phyloP scores from a whole-genome alignment of 1,284 basidiomycete genomes.

The Singerocomus rubriflavus region DNA sequence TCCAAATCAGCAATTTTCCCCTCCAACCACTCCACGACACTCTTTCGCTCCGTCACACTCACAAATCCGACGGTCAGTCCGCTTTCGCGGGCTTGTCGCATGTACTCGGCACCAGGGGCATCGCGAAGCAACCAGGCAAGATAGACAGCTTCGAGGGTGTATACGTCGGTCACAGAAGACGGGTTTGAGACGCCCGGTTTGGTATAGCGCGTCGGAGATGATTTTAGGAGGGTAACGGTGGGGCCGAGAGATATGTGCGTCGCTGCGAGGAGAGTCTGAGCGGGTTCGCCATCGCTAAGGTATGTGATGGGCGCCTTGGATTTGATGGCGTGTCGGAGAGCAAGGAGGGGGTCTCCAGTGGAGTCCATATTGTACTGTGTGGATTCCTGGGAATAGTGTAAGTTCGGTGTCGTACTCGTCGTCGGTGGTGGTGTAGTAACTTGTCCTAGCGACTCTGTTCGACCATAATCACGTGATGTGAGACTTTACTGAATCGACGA shows the following conservation, averaged over 20 bases:
- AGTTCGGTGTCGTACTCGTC: not conserved
- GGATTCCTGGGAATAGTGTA: not conserved
- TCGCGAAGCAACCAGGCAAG: conserved; percentile 77
- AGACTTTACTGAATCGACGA: too few species aligned
- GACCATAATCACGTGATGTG: not conserved
- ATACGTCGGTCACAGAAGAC: conserved; percentile 57
- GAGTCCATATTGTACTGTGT: conserved; percentile 8
- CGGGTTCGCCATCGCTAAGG: conserved; percentile 44
- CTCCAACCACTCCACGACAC: conserved; percentile 80
- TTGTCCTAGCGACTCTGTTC: not conserved
- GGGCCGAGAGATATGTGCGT: conserved; percentile 64
- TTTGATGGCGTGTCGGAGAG: conserved; percentile 57
- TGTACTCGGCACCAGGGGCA: conserved; percentile 76
- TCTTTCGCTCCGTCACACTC: conserved; percentile 81
- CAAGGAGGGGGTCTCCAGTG: conserved; percentile 48
- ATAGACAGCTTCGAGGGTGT: conserved; percentile 77
- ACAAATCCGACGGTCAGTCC: conserved; percentile 76
- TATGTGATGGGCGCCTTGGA: conserved; percentile 50
- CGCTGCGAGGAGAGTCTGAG: conserved; percentile 52
- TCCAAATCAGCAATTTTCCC: conserved; percentile 59
- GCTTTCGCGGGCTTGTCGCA: conserved; percentile 76
- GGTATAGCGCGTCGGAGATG: conserved; percentile 70
- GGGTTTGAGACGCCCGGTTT: conserved; percentile 47
- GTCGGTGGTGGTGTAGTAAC: not conserved
- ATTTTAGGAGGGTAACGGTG: conserved; percentile 58